A percentile compares a stretch with the other conserved stretches of the same genome.
Evolutionary conservation across 306 rosid species (phyloP).

Genomic region (Rosa lucieae): DNA sequence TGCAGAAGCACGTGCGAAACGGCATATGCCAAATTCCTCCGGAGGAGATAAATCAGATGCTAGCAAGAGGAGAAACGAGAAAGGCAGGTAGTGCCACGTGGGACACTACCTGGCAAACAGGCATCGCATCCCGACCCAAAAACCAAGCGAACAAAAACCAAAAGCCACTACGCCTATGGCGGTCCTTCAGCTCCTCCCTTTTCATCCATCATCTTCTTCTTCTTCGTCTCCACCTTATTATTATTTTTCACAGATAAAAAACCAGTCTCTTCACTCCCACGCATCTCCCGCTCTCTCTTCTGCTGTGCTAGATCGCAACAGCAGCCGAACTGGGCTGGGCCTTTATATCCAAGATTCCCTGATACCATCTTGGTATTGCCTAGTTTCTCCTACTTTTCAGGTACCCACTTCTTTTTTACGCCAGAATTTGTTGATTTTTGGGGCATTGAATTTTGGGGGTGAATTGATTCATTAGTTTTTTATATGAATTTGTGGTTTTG

Average conservation of each 20-base stretch:
- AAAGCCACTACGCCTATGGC: slow-evolving; percentile 48
- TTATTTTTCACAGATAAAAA: neutral
- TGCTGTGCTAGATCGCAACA: slow-evolving; percentile 19
- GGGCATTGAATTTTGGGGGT: slow-evolving; percentile 11
- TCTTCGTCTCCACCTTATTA: slow-evolving; percentile 15
- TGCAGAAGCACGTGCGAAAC: neutral
- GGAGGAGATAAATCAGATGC: slow-evolving; percentile 62
- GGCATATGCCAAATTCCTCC: slow-evolving; percentile 51
- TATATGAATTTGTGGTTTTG: neutral
- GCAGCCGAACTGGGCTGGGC: neutral
- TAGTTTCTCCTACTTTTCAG: slow-evolving; percentile 28
- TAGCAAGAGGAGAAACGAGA: slow-evolving; percentile 25
- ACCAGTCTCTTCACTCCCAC: slow-evolving; percentile 5
- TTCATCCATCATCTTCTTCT: slow-evolving; percentile 19
- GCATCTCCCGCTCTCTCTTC: slow-evolving; percentile 3
- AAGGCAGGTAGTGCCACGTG: slow-evolving; percentile 77
- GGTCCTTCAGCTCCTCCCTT: slow-evolving; percentile 42
- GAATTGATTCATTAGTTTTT: neutral
- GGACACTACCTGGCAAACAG: slow-evolving; percentile 67
- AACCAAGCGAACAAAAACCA: slow-evolving; percentile 21
- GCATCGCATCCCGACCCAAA: slow-evolving; percentile 53
- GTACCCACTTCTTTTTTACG: slow-evolving; percentile 31
- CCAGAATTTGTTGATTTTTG: slow-evolving; percentile 6
- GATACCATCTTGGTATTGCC: slow-evolving; percentile 3
- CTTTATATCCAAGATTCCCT: slow-evolving; percentile 6